phyloP scores from a whole-genome alignment of 2,329 filamentous ascomycete species.

The Penicillium sp. region DNA sequence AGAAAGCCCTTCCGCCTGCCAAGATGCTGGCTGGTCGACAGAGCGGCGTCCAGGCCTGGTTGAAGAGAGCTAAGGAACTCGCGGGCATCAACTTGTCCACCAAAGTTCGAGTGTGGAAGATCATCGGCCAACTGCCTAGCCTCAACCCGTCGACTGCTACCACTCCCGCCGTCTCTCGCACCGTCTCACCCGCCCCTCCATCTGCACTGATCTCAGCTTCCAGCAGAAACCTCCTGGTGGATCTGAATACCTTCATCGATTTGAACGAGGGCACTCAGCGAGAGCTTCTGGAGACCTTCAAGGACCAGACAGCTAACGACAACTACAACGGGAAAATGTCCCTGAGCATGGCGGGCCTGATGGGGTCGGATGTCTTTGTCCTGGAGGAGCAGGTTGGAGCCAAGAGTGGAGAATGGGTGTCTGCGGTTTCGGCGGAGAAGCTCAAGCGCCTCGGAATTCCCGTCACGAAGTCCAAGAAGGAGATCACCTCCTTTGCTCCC shows the following conservation, averaged over 20 bases:
- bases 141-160: constrained; percentile 51
- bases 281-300: constrained; percentile 62
- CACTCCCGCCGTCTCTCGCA: constrained; percentile 52
- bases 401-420: constrained; percentile 62
- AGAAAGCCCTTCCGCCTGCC: constrained; percentile 66
- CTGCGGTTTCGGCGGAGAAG: constrained; percentile 54
- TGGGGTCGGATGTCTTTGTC: constrained; percentile 77
- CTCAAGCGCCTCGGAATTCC: constrained; percentile 59
- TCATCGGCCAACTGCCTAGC: constrained; percentile 57
- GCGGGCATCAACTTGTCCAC: constrained; percentile 70
- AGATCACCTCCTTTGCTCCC: constrained; percentile 39
- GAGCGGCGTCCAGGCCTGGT: constrained; percentile 73
- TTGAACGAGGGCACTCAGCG: constrained; percentile 69
- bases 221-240: constrained; percentile 62
- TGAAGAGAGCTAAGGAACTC: constrained; percentile 73
- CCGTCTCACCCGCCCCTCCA: constrained; percentile 52
- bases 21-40: constrained; percentile 74
- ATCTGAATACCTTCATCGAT: constrained; percentile 66
- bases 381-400: constrained; percentile 73
- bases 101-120: constrained; percentile 78
- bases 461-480: constrained; percentile 42
- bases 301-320: constrained; percentile 73
- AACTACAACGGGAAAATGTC: constrained; percentile 79
- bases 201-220: constrained; percentile 50
- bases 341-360: constrained; percentile 70